Evolutionary conservation across 768 basidiomycete species (phyloP).

Genomic region (Pulveroboletus sp.): DNA sequence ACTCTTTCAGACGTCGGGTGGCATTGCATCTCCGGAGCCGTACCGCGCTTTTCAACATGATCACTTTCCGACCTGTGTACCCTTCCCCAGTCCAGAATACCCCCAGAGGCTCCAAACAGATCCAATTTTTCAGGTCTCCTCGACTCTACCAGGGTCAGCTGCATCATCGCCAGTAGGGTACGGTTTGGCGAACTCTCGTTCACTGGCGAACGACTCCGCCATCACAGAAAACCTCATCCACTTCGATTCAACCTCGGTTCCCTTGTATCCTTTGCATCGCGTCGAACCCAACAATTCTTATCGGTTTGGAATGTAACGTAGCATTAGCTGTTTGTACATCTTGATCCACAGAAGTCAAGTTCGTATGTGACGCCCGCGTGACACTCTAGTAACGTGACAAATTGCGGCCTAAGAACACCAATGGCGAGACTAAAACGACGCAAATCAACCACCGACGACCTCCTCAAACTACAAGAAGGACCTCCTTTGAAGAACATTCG

Average conservation of each 20-base stretch:
- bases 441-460: slow-evolving; percentile 42
- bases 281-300: neutral
- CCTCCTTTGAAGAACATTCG: slow-evolving; percentile 36
- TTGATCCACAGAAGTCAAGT: too few relatives aligned
- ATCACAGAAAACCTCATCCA: neutral
- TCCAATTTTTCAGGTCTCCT: neutral
- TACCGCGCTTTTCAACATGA: neutral
- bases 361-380: neutral
- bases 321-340: neutral
- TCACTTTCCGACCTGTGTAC: neutral
- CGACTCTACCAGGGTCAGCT: neutral
- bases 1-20: slow-evolving; percentile 26
- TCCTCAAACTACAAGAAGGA: slow-evolving; percentile 45
- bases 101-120: too few relatives aligned
- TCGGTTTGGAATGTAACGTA: neutral
- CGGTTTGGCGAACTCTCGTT: neutral
- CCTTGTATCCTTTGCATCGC: slow-evolving; percentile 1
- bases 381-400: neutral
- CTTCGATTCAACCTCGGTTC: neutral
- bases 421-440: slow-evolving; percentile 20
- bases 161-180: neutral
- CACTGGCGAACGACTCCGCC: neutral
- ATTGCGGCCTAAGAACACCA: neutral
- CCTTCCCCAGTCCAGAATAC: too few relatives aligned
- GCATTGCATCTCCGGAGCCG: slow-evolving; percentile 10